Base-by-base conservation (phyloP, 495 filamentous ascomycete species). In the Xylaria telfairii region DNA sequence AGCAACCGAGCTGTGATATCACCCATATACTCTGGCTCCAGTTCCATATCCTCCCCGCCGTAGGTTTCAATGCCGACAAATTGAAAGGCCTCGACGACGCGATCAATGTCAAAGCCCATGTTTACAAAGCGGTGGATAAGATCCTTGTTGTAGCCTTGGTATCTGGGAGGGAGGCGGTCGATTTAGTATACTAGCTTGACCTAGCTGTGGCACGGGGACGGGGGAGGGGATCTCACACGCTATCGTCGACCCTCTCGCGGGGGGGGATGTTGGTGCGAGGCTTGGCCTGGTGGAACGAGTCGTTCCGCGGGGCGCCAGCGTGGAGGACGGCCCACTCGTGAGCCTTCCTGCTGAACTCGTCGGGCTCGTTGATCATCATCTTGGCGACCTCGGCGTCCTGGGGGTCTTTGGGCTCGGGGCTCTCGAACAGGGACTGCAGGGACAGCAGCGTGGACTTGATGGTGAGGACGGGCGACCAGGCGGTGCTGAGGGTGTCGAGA, bases 361-460 rank as follows among this genome's bases (percentile, higher is more conserved):
- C 87, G 0, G 92, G 93, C 49, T 90, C 86, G 13, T 89, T 86
- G 28, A 97, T 86, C 76, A 98, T 86, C 95, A 97, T 97, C 72
- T 87, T 89, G 7, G 96, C 96, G 3, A 98, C 96, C 80, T 98
- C 95, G 44, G 94, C 94, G 79, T 99, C 96, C 81, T 99, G 96
- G 3, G 96, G 96, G 75, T 99, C 96, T 72, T 95, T 96, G 9
- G 96, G 96, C 81, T 99, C 96, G 1, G 96, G 96, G 12, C 92
- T 92, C 82, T 92, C 93, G 74, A 99, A 92, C 13, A 99, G 89
- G 54, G 93, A 95, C 79, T 98, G 95, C 21, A 99, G 84, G 17
- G 95, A 97, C 65, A 98, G 87, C 32, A 99, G 88, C 37, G 96
- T 93, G 60, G 93, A 96, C 83, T 98, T 98, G 78, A 99, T 94